phyloP scores from a whole-genome alignment of 345 rosid species.

The Dovyalis caffra region DNA sequence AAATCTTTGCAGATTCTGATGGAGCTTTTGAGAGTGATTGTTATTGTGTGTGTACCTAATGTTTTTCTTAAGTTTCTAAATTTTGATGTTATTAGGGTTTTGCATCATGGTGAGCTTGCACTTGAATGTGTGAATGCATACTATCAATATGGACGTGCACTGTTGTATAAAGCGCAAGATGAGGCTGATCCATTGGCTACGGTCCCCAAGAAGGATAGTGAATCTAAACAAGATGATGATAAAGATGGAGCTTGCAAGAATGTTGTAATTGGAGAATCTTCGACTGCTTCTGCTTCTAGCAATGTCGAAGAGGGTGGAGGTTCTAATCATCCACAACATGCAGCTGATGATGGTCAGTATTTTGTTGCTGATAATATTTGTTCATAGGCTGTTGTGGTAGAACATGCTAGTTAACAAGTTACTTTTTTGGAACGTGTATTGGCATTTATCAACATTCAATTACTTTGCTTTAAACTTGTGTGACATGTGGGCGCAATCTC shows the following conservation, averaged over 20 bases:
- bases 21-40: neutral
- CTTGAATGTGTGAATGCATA: slow-evolving; percentile 64
- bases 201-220: slow-evolving; percentile 66
- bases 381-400: neutral
- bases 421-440: neutral
- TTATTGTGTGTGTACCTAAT: neutral
- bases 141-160: slow-evolving; percentile 77
- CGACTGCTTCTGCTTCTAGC: slow-evolving; percentile 47
- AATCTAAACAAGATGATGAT: slow-evolving; percentile 35
- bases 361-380: neutral
- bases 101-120: slow-evolving; percentile 70
- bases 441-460: neutral
- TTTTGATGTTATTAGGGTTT: slow-evolving; percentile 44
- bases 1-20: neutral
- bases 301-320: slow-evolving; percentile 47
- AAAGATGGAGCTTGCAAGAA: slow-evolving; percentile 48
- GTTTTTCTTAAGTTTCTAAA: neutral
- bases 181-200: slow-evolving; percentile 84
- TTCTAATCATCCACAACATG: slow-evolving; percentile 49
- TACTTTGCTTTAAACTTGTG: neutral
- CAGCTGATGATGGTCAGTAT: slow-evolving; percentile 40
- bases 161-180: slow-evolving; percentile 84
- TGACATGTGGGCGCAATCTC: neutral
- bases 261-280: slow-evolving; percentile 44
- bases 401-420: neutral